Evolutionary conservation across 2,329 filamentous ascomycete species (phyloP).

Genomic region (Mycosphaerella arachidis): DNA sequence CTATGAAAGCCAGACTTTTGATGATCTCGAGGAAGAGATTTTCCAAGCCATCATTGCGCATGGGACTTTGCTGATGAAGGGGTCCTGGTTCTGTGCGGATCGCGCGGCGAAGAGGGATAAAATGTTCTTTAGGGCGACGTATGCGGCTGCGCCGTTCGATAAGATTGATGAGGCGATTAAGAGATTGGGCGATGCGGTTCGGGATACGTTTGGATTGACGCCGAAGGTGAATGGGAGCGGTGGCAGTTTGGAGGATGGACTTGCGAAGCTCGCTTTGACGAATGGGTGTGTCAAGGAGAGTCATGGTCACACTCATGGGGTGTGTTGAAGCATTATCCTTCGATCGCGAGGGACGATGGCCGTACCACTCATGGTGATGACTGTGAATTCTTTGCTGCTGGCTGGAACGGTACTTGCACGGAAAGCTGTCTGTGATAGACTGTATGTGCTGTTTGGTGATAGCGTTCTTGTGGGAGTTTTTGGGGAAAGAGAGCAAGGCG

Average conservation of each 20-base stretch:
- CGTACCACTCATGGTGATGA: not conserved
- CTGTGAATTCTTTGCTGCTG: not conserved
- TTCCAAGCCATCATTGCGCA: conserved; percentile 72
- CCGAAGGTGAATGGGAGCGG: not conserved
- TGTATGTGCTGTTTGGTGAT: not conserved
- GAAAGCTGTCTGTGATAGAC: not conserved
- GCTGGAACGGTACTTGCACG: not conserved
- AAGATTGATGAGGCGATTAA: conserved; percentile 49
- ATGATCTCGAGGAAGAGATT: conserved; percentile 76
- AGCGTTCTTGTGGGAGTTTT: not conserved
- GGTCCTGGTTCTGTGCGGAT: conserved; percentile 88
- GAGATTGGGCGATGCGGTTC: conserved; percentile 70
- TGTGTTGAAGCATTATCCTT: not conserved
- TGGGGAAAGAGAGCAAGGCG: not conserved
- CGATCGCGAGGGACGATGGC: not conserved
- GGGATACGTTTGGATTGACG: conserved; percentile 52
- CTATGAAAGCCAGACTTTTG: conserved; percentile 48
- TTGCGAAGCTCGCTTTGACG: not conserved
- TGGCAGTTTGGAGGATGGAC: not conserved
- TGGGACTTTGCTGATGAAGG: conserved; percentile 75
- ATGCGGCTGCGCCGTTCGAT: conserved; percentile 65
- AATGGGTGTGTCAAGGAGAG: not conserved
- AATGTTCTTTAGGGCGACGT: conserved; percentile 87
- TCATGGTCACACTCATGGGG: not conserved
- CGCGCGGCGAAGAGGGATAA: conserved; percentile 48